Evolutionary conservation across 805 yeast species (phyloP).

Genomic region (Metschnikowia continentalis): DNA sequence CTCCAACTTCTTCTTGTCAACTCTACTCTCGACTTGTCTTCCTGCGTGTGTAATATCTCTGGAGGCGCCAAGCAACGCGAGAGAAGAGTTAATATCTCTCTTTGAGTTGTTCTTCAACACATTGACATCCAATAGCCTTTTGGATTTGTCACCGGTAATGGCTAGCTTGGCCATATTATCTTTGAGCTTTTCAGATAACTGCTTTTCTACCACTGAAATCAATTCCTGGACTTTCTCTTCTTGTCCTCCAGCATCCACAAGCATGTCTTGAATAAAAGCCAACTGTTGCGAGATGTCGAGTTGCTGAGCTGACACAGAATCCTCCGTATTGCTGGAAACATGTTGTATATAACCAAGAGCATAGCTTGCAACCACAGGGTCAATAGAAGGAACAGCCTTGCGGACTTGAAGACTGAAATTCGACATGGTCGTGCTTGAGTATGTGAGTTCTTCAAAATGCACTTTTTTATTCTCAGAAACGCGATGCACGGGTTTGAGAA

Average conservation of each 20-base stretch:
- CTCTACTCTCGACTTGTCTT: constrained; percentile 87
- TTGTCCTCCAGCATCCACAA: constrained; percentile 82
- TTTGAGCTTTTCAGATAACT: constrained; percentile 48
- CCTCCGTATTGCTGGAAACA: constrained; percentile 71
- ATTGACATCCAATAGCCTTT: constrained; percentile 77
- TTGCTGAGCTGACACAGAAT: constrained; percentile 74
- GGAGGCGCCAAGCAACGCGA: constrained; percentile 72
- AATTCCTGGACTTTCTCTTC: constrained; percentile 49
- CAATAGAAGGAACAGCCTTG: constrained; percentile 81
- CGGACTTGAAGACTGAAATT: constrained; percentile 58
- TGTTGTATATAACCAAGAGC: constrained; percentile 89
- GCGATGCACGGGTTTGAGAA: constrained; percentile 5
- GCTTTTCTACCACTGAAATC: constrained; percentile 42
- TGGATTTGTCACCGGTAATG: constrained; percentile 81
- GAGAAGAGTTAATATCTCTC: constrained; percentile 69
- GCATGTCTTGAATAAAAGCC: constrained; percentile 56
- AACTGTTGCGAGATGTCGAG: constrained; percentile 67
- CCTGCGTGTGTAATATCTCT: constrained; percentile 90
- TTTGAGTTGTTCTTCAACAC: constrained; percentile 57
- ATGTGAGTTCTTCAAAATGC: neutral
- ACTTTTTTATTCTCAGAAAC: neutral
- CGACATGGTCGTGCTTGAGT: constrained; percentile 25
- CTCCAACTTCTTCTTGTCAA: constrained; percentile 92
- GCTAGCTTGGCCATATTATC: constrained; percentile 72
- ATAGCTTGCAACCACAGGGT: constrained; percentile 82